phyloP scores from a whole-genome alignment of 768 basidiomycete species.

The Exidia glandulosa region DNA sequence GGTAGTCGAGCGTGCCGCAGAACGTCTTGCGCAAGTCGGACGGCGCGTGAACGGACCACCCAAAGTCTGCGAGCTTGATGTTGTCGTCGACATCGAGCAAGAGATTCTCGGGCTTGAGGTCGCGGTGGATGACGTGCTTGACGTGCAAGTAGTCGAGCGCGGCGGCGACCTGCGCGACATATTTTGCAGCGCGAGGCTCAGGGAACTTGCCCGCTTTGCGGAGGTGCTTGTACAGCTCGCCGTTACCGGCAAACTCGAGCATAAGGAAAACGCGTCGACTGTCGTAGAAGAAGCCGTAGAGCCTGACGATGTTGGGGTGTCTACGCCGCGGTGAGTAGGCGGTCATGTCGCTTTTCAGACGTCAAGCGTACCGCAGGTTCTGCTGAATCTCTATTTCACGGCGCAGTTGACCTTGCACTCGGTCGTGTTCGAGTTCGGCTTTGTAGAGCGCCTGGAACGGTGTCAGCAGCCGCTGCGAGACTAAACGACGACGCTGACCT shows the following conservation, averaged over 20 bases:
- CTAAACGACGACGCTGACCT: too few species aligned
- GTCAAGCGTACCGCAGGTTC: constrained; percentile 24
- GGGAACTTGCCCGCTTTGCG: constrained; percentile 24
- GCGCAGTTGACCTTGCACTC: constrained; percentile 35
- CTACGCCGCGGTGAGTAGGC: constrained; percentile 8
- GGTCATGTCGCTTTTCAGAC: neutral
- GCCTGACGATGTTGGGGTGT: constrained; percentile 28
- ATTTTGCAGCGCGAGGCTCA: constrained; percentile 26
- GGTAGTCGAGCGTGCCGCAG: constrained; percentile 36
- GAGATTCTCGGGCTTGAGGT: constrained; percentile 41
- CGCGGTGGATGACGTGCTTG: constrained; percentile 40
- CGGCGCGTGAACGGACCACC: constrained; percentile 36
- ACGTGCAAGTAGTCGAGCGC: constrained; percentile 33
- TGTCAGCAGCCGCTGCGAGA: too few species aligned
- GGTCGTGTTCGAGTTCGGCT: constrained; percentile 29
- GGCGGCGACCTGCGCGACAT: constrained; percentile 37
- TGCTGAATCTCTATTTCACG: constrained; percentile 38
- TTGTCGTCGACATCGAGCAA: constrained; percentile 34
- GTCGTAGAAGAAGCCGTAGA: constrained; percentile 31
- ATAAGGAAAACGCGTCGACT: constrained; percentile 28
- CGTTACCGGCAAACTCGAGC: constrained; percentile 27
- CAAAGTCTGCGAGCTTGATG: constrained; percentile 36
- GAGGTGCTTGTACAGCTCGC: constrained; percentile 29
- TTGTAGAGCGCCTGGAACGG: constrained; percentile 36
- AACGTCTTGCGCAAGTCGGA: constrained; percentile 28